Evolutionary conservation across 495 filamentous ascomycete species (phyloP).

Genomic region (Xeromyces bisporus): DNA sequence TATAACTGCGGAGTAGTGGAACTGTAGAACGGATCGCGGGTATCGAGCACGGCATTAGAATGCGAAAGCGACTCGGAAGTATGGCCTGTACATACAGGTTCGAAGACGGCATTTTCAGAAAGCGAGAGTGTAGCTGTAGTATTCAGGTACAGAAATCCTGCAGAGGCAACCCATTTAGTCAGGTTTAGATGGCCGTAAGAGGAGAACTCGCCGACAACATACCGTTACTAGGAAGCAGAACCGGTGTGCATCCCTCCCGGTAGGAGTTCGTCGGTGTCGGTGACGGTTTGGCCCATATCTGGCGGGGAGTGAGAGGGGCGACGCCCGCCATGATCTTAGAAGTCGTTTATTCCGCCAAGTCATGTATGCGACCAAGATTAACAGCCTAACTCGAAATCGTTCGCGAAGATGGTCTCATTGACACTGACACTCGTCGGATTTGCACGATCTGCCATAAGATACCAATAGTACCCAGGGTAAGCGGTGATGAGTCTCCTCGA

Average conservation of each 20-base stretch:
- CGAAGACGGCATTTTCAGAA: constrained; percentile 41
- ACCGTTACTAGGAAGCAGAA: constrained; percentile 41
- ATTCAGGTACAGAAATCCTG: constrained; percentile 42
- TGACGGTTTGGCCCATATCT: constrained; percentile 37
- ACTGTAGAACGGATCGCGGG: constrained; percentile 76
- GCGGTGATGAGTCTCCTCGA: too few species aligned
- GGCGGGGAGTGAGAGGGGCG: constrained; percentile 24
- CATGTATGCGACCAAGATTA: not conserved
- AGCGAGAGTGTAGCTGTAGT: constrained; percentile 42
- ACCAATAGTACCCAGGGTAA: too few species aligned
- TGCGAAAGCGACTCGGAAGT: constrained; percentile 14
- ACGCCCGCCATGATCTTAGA: constrained; percentile 22
- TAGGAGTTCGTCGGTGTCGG: constrained; percentile 22
- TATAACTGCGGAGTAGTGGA: constrained; percentile 84
- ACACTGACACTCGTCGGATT: too few species aligned
- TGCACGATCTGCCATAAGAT: too few species aligned
- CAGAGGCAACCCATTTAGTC: constrained; percentile 7
- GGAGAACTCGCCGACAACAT: constrained; percentile 7
- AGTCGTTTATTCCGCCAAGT: not conserved
- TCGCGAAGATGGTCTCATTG: too few species aligned
- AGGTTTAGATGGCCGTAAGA: not conserved
- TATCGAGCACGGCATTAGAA: constrained; percentile 35
- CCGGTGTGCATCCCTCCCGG: constrained; percentile 38
- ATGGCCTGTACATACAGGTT: constrained; percentile 40
- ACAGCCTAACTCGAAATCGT: too few species aligned